A percentile compares a stretch with the other conserved stretches of the same genome.
Evolutionary conservation across 2,329 filamentous ascomycete genomes (phyloP).

Genomic region (Fusarium temperatum): DNA sequence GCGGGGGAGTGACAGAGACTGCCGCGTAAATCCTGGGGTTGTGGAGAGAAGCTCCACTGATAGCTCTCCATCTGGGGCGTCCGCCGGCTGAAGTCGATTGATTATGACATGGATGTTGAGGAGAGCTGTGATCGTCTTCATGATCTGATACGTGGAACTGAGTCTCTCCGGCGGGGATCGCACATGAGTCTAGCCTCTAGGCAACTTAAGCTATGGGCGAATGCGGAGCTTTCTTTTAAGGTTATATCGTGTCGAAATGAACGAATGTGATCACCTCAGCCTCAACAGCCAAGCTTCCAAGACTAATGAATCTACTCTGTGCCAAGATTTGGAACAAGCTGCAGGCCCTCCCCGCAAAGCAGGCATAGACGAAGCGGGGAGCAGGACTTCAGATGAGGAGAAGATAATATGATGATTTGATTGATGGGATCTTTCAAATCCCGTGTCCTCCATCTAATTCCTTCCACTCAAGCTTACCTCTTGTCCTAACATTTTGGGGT

Average conservation of each 20-base stretch:
- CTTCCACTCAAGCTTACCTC: slow-evolving; percentile 16
- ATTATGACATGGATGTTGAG: not conserved
- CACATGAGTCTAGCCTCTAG: slow-evolving; percentile 8
- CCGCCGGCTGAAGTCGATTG: slow-evolving; percentile 4
- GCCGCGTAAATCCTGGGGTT: slow-evolving; percentile 35
- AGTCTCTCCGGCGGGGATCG: slow-evolving; percentile 23
- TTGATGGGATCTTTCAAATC: slow-evolving; percentile 39
- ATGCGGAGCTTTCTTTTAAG: slow-evolving; percentile 26
- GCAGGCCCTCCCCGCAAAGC: slow-evolving; percentile 25
- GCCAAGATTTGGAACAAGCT: slow-evolving; percentile 22
- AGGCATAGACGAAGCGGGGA: slow-evolving; percentile 14
- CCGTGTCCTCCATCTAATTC: slow-evolving; percentile 11
- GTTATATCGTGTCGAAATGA: slow-evolving; percentile 18
- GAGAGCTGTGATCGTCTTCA: not conserved
- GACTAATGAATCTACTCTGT: slow-evolving; percentile 17
- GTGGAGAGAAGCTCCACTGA: slow-evolving; percentile 36
- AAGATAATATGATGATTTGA: slow-evolving; percentile 26
- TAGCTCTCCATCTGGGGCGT: slow-evolving; percentile 11
- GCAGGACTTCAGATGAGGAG: slow-evolving; percentile 25
- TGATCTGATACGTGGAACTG: slow-evolving; percentile 36
- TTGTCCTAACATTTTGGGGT: slow-evolving; percentile 23
- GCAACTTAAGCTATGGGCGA: not conserved
- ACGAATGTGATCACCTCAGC: slow-evolving; percentile 29
- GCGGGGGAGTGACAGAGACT: slow-evolving; percentile 30
- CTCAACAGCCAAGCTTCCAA: slow-evolving; percentile 26